phyloP scores from a whole-genome alignment of 164 flowering plant species.

The Liquidambar formosana region DNA sequence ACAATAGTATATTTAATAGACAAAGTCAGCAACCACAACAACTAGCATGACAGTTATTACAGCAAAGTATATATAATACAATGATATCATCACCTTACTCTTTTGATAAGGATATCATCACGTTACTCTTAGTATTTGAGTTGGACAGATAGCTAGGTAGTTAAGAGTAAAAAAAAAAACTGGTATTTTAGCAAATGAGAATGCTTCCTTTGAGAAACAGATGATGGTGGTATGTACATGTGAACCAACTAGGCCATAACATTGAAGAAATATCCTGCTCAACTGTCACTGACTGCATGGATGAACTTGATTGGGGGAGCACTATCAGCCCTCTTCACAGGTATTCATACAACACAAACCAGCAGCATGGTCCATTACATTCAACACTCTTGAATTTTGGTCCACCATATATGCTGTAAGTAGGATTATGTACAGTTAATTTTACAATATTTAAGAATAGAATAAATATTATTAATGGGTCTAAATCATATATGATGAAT shows the following conservation, averaged over 20 bases:
- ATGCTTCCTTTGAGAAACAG: too few relatives aligned
- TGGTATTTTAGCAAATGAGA: too few relatives aligned
- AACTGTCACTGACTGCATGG: conserved; percentile 79
- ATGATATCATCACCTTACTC: too few relatives aligned
- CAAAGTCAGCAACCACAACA: too few relatives aligned
- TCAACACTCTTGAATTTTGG: conserved; percentile 67
- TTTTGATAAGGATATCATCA: too few relatives aligned
- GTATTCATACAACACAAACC: conserved; percentile 38
- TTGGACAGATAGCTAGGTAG: too few relatives aligned
- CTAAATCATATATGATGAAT: background rate
- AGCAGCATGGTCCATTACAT: conserved; percentile 59
- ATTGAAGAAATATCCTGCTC: conserved; percentile 78
- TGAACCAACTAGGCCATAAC: conserved; percentile 52
- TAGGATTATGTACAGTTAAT: conserved; percentile 4
- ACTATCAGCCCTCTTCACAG: conserved; percentile 76
- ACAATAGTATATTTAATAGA: too few relatives aligned
- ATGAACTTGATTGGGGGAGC: conserved; percentile 78
- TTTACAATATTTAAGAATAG: background rate
- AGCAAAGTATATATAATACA: too few relatives aligned
- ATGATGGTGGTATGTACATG: too few relatives aligned
- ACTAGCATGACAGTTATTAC: too few relatives aligned
- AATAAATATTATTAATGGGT: background rate
- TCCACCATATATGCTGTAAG: conserved; percentile 63
- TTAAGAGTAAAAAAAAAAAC: too few relatives aligned
- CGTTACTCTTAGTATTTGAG: too few relatives aligned